phyloP scores from a whole-genome alignment of 176 grass and related monocot species.

The Dactylis glomerata region DNA sequence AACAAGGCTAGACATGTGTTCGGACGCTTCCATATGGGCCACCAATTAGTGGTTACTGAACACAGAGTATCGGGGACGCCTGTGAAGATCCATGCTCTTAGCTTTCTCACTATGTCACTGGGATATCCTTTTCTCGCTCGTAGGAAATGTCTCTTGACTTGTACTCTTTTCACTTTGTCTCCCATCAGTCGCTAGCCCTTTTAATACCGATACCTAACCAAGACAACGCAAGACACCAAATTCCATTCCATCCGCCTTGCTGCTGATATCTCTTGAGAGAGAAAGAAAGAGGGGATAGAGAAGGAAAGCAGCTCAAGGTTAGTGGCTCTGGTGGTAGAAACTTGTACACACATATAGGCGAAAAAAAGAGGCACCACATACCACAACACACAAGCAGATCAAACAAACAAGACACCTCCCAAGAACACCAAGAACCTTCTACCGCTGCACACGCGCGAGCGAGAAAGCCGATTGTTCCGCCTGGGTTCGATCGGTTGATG shows the following conservation, averaged over 20 bases:
- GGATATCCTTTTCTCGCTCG: background rate
- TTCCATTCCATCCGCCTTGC: background rate
- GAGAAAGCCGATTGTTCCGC: background rate
- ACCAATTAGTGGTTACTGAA: too few relatives aligned
- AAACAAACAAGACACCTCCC: background rate
- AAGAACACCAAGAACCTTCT: constrained; percentile 40
- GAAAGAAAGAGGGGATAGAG: background rate
- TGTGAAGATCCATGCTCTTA: too few relatives aligned
- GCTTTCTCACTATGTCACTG: background rate
- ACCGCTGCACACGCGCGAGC: background rate
- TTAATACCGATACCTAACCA: background rate
- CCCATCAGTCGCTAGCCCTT: background rate
- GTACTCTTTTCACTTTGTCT: background rate
- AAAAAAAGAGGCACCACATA: background rate
- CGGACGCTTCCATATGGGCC: too few relatives aligned
- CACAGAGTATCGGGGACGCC: too few relatives aligned
- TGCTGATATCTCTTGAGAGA: background rate
- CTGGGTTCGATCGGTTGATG: constrained; percentile 28
- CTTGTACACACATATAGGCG: background rate
- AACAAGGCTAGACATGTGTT: too few relatives aligned
- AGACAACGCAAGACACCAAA: background rate
- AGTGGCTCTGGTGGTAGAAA: background rate
- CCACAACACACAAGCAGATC: background rate
- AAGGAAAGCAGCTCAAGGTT: background rate
- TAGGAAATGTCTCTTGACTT: background rate